Conservation (phyloP, 768 basidiomycete species). For the Dentipellis fragilis region DNA sequence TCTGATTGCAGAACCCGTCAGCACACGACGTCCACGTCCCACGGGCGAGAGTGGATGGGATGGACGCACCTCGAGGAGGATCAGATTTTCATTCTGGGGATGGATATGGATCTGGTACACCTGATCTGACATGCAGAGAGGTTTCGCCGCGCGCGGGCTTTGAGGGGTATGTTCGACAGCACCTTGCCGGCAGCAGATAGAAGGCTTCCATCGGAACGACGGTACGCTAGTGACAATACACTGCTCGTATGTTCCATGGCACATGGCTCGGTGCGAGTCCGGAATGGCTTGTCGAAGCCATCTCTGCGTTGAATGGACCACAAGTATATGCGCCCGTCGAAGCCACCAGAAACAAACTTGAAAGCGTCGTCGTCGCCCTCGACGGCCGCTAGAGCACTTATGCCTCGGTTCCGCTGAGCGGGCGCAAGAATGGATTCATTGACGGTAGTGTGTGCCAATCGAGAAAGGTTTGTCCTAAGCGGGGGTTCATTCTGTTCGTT, state of each 20-base stretch:
- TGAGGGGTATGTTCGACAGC: conserved; percentile 30
- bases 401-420: conserved; percentile 20
- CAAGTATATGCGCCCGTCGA: conserved; percentile 33
- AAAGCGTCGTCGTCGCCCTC: conserved; percentile 13
- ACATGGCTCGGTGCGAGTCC: background rate
- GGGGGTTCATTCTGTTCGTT: background rate
- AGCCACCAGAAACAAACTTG: conserved; percentile 39
- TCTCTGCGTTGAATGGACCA: conserved; percentile 24
- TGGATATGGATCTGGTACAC: conserved; percentile 38
- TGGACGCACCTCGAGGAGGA: conserved; percentile 36
- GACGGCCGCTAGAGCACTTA: conserved; percentile 34
- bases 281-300: conserved; percentile 4
- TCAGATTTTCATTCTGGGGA: conserved; percentile 28
- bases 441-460: background rate
- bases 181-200: conserved; percentile 22
- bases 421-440: conserved; percentile 21
- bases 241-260: conserved; percentile 21
- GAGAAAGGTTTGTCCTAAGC: background rate
- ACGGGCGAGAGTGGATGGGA: background rate
- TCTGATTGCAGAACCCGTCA: conserved; percentile 21
- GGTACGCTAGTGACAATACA: conserved; percentile 31
- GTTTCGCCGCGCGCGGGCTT: conserved; percentile 21
- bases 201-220: conserved; percentile 22
- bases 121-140: conserved; percentile 26
- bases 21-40: conserved; percentile 3